Conservation (phyloP, 2,329 filamentous ascomycete species). For the Emmonsiellopsis sp. region DNA sequence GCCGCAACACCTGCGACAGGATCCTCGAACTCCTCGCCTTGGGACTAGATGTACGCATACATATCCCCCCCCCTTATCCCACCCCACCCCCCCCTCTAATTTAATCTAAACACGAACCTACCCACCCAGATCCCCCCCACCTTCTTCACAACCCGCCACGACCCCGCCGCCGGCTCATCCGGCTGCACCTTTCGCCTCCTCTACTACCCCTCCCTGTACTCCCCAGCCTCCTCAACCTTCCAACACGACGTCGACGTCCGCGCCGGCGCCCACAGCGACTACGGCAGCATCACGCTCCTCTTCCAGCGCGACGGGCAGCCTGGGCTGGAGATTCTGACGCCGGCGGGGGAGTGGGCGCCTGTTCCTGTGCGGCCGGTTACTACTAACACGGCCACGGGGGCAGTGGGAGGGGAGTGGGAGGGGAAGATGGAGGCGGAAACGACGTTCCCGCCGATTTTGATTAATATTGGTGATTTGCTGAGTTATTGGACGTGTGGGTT, state of each 20-base stretch:
- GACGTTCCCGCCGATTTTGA: slow-evolving; percentile 58
- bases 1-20: slow-evolving; percentile 61
- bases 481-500: slow-evolving; percentile 88
- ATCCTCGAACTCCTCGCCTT: slow-evolving; percentile 70
- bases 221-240: slow-evolving; percentile 32
- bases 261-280: slow-evolving; percentile 88
- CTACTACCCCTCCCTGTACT: slow-evolving; percentile 56
- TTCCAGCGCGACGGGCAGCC: slow-evolving; percentile 81
- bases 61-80: background rate
- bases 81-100: background rate
- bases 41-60: slow-evolving; percentile 53
- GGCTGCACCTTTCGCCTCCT: slow-evolving; percentile 61
- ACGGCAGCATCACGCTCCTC: slow-evolving; percentile 60
- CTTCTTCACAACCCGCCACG: slow-evolving; percentile 57
- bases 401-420: too few relatives aligned
- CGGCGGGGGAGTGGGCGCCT: slow-evolving; percentile 49
- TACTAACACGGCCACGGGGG: slow-evolving; percentile 34
- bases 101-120: background rate
- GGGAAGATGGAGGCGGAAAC: background rate
- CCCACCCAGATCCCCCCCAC: slow-evolving; percentile 31
- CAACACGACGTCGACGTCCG: slow-evolving; percentile 57
- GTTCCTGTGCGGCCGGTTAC: slow-evolving; percentile 54
- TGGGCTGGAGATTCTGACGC: slow-evolving; percentile 71
- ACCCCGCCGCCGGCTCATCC: slow-evolving; percentile 40
- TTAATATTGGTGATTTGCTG: slow-evolving; percentile 63